A percentile compares a stretch with the other conserved stretches of the same genome.
phyloP scores from a whole-genome alignment of 768 basidiomycete genomes.

The Boletus edulis region DNA sequence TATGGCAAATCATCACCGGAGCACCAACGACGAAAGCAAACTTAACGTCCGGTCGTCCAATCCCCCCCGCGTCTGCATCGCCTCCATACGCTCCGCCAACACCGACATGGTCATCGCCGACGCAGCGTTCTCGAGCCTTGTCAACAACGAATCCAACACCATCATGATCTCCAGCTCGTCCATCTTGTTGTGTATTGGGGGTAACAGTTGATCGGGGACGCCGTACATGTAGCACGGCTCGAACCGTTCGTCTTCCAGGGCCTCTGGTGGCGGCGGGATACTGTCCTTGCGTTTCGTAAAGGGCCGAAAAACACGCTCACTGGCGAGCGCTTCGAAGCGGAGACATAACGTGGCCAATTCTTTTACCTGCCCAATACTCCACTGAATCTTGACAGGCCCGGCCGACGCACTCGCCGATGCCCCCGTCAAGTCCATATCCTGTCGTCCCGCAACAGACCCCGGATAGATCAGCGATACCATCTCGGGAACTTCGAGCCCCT shows the following conservation, averaged over 20 bases:
- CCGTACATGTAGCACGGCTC: slow-evolving; percentile 46
- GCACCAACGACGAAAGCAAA: slow-evolving; percentile 37
- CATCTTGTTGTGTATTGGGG: slow-evolving; percentile 65
- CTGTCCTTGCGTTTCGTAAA: slow-evolving; percentile 35
- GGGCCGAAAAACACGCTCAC: slow-evolving; percentile 56
- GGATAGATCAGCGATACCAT: slow-evolving; percentile 85
- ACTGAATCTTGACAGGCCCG: slow-evolving; percentile 46
- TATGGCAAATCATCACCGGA: slow-evolving; percentile 14
- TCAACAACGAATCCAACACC: slow-evolving; percentile 72
- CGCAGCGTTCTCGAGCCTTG: slow-evolving; percentile 75
- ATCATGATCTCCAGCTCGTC: slow-evolving; percentile 70
- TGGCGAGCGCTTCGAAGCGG: slow-evolving; percentile 74
- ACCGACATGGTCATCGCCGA: slow-evolving; percentile 25
- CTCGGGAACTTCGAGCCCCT: slow-evolving; percentile 92
- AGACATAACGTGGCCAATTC: slow-evolving; percentile 72
- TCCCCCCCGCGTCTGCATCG: slow-evolving; percentile 35
- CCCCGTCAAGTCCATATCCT: slow-evolving; percentile 47
- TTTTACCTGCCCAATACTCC: slow-evolving; percentile 71
- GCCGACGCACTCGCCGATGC: slow-evolving; percentile 11
- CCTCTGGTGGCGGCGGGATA: slow-evolving; percentile 17
- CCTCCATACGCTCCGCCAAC: slow-evolving; percentile 24
- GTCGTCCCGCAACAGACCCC: slow-evolving; percentile 63
- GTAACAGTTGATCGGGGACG: slow-evolving; percentile 63
- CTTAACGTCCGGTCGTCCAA: slow-evolving; percentile 51
- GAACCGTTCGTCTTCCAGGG: slow-evolving; percentile 20